Base-by-base conservation (phyloP, 768 basidiomycete species). In the Leucosporidium creatinivorum region DNA sequence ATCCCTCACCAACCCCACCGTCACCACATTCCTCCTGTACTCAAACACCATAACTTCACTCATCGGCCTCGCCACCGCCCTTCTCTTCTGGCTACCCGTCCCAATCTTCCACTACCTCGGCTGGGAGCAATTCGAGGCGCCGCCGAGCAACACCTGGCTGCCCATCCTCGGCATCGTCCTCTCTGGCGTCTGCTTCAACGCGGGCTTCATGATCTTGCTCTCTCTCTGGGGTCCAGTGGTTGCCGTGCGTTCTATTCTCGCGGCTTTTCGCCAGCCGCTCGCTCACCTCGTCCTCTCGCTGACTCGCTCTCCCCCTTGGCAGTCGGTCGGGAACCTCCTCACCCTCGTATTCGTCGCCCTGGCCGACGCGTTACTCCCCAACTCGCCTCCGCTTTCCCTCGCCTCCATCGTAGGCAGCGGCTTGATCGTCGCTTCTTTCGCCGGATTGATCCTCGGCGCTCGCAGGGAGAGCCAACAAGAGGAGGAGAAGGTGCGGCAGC, bases 271-370 rank as follows among this genome's bases (percentile, higher is more conserved):
- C 31, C 93, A 10, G 8, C 15, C 39, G 39, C 15, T 44, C 39
- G 39, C 39, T 44, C n/a, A 89, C 89, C 91, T 91, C 5, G 91
- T 91, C 9, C 85, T 93, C 51, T 84, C 91, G 33, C 33, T 33
- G 33, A 33, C 33, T 33, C 33, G 4, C 33, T 33, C 33, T 33
- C 33, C 33, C 33, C 5, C 4, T 33, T 33, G 5, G 52, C 85
- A 86, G 13, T 91, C 89, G 3, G 92, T 96, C 39, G 92, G 91
- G 55, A 91, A 85, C 77, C 83, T 98, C n/a, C 82, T 94, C n/a
- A 93, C 93, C 8, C 93, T 94, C 72, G 89, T 94, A 48, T 82
- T 96, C 58, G 89, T 92, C 19, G 84, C 92, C 57, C 74, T 90
- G 19, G 85, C 88, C 51, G 93, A 97, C 78, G 81, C 87, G 12